Conservation (phyloP, 208 protist genomes). For the Acanthamoeba divionensis region DNA sequence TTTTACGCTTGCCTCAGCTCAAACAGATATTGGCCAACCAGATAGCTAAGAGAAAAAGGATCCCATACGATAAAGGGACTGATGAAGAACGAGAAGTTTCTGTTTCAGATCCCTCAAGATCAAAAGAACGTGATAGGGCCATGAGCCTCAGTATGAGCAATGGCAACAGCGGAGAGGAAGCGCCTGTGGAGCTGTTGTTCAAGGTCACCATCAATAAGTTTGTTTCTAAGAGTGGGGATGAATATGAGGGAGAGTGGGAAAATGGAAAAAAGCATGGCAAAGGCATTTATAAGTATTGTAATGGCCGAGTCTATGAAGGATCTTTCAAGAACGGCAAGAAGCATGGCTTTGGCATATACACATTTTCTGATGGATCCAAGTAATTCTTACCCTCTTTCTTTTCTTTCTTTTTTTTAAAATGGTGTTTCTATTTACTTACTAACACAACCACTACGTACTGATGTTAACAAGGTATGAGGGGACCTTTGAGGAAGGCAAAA, state of each 20-base stretch:
- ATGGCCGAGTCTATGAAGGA: background rate
- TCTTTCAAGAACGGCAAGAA: background rate
- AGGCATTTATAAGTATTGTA: background rate
- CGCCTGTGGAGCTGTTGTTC: too few relatives aligned
- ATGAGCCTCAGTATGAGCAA: too few relatives aligned
- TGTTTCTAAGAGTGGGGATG: background rate
- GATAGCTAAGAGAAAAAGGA: background rate
- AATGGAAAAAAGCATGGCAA: background rate
- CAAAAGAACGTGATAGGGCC: too few relatives aligned
- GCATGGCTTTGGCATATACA: background rate
- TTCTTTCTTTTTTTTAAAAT: background rate
- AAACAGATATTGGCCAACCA: background rate
- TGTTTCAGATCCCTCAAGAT: too few relatives aligned
- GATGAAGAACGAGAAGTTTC: background rate
- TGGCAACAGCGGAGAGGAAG: too few relatives aligned
- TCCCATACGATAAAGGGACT: background rate
- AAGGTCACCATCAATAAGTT: too few relatives aligned
- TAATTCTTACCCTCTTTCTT: background rate
- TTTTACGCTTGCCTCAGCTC: background rate
- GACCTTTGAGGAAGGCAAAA: background rate
- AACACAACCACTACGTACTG: background rate
- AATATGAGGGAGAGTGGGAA: background rate
- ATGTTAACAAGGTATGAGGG: background rate
- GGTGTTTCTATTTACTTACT: background rate
- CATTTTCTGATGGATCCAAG: background rate